Percentiles rank a stretch among this genome's conserved stretches.
Conservation (phyloP, 148 eudicot species). For the Vaccinium vitisidaea region DNA sequence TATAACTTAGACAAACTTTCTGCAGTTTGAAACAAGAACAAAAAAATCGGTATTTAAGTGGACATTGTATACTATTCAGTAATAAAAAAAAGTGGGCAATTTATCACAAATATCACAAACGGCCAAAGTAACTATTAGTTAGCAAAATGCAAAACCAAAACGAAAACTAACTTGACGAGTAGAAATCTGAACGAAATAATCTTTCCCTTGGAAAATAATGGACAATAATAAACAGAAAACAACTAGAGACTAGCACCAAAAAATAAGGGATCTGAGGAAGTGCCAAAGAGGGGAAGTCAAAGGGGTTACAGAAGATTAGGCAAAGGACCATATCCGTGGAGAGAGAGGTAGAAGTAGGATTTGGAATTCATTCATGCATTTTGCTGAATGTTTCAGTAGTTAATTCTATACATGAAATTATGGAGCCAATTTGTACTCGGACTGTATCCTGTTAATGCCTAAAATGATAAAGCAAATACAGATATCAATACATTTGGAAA, state of each 20-base stretch:
- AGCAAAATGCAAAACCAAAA: background rate
- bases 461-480: background rate
- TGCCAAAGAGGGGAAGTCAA: background rate
- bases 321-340: background rate
- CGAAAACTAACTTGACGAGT: background rate
- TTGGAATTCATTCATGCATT: background rate
- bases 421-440: background rate
- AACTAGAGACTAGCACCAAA: background rate
- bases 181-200: background rate
- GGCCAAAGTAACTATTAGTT: background rate
- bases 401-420: background rate
- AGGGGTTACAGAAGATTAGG: background rate
- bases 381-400: background rate
- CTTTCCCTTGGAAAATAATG: background rate
- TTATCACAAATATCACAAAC: constrained; percentile 2
- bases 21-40: constrained; percentile 32
- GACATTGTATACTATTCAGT: background rate
- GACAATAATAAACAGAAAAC: background rate
- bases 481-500: background rate
- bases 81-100: background rate
- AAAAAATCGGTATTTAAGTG: constrained; percentile 3
- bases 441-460: background rate
- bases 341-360: background rate
- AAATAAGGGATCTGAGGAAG: background rate
- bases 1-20: constrained; percentile 98